Conservation (phyloP, 805 yeast genomes). For the Ogataea salicorniae region DNA sequence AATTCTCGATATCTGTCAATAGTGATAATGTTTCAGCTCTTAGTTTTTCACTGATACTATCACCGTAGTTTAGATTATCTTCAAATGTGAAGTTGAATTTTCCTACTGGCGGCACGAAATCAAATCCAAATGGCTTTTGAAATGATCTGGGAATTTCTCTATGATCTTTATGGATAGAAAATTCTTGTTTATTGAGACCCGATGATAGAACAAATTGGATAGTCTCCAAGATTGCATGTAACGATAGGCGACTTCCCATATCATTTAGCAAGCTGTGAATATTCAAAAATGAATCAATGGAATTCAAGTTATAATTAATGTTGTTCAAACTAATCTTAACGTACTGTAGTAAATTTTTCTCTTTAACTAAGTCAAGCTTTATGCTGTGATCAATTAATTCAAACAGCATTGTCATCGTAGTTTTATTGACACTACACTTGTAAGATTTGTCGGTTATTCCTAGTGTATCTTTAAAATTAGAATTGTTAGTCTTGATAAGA, state of each 20-base stretch:
- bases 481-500: conserved; percentile 18
- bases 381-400: conserved; percentile 30
- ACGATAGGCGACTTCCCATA: conserved; percentile 31
- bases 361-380: conserved; percentile 20
- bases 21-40: conserved; percentile 7
- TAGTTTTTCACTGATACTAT: conserved; percentile 1
- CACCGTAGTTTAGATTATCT: conserved; percentile 13
- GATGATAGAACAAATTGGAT: conserved; percentile 21
- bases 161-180: conserved; percentile 1
- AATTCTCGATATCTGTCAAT: conserved; percentile 12
- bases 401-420: conserved; percentile 23
- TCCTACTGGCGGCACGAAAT: conserved; percentile 26
- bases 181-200: conserved; percentile 14
- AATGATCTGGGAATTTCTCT: conserved; percentile 11
- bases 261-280: conserved; percentile 20
- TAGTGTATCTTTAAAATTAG: conserved; percentile 14
- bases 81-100: conserved; percentile 25
- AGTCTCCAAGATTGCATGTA: conserved; percentile 31
- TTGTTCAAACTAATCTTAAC: conserved; percentile 17
- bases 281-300: conserved; percentile 16
- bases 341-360: conserved; percentile 17
- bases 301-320: conserved; percentile 16
- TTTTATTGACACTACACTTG: conserved; percentile 9
- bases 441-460: conserved; percentile 16
- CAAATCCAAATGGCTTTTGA: conserved; percentile 19